Evolutionary conservation across 2,329 filamentous ascomycete genomes (phyloP).

Genomic region (Elsinoe fawcettii): DNA sequence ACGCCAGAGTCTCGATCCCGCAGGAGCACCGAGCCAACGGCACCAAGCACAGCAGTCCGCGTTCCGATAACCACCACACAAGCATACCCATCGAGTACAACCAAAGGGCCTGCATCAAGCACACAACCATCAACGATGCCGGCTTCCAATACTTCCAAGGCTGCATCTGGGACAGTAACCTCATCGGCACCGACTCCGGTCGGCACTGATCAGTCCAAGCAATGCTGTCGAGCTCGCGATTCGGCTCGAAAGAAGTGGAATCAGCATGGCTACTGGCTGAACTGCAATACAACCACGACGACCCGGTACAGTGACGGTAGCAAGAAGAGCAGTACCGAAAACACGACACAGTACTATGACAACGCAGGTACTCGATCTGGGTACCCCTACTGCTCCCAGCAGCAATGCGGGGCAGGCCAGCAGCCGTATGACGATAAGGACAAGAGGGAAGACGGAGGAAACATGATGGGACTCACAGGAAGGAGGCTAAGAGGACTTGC

Average conservation of each 20-base stretch:
- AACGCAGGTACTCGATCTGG: not conserved
- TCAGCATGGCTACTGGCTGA: not conserved
- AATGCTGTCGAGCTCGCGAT: not conserved
- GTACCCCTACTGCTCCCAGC: not conserved
- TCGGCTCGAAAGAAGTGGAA: not conserved
- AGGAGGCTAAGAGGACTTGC: not conserved
- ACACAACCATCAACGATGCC: not conserved
- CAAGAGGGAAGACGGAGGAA: not conserved
- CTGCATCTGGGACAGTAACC: not conserved
- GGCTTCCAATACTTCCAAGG: not conserved
- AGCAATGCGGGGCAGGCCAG: not conserved
- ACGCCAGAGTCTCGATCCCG: constrained; percentile 1
- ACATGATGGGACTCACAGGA: not conserved
- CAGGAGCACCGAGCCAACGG: not conserved
- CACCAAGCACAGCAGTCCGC: not conserved
- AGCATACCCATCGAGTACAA: too few species aligned
- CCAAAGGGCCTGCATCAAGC: not conserved
- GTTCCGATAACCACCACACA: too few species aligned
- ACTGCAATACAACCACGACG: not conserved
- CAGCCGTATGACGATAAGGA: constrained; percentile 1
- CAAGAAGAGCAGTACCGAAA: not conserved
- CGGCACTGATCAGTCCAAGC: not conserved
- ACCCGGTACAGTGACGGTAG: not conserved
- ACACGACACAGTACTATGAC: not conserved
- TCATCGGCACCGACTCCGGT: not conserved